Evolutionary conservation across 345 rosid genomes (phyloP).

Genomic region (Capsella bursapastoris): DNA sequence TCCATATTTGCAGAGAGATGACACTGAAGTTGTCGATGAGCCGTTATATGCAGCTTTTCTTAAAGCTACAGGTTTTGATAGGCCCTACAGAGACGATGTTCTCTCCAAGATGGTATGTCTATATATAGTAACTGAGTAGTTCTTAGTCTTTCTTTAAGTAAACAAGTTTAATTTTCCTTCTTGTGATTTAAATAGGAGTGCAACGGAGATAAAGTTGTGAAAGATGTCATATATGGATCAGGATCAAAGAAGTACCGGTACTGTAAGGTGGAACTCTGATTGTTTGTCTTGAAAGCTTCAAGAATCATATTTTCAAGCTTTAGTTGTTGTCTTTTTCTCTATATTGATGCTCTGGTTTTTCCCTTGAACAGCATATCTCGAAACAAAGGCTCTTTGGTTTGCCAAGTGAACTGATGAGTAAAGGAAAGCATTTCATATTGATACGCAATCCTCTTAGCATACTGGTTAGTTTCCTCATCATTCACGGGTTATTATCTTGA

Average conservation of each 20-base stretch:
- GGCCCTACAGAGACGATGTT: constrained; percentile 73
- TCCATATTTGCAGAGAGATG: constrained; percentile 62
- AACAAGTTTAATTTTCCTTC: neutral
- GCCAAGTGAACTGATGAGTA: constrained; percentile 67
- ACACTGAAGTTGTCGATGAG: constrained; percentile 76
- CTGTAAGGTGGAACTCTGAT: constrained; percentile 67
- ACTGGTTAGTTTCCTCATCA: constrained; percentile 53
- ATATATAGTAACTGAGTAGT: neutral
- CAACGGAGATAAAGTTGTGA: constrained; percentile 72
- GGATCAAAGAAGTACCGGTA: constrained; percentile 72
- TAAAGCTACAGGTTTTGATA: constrained; percentile 53
- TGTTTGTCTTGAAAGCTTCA: neutral
- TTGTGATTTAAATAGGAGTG: constrained; percentile 51
- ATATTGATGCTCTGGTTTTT: neutral
- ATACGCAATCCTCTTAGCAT: constrained; percentile 77
- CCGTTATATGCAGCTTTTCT: constrained; percentile 73
- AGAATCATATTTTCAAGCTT: neutral
- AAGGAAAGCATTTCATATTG: constrained; percentile 82
- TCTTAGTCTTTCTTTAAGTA: constrained; percentile 6
- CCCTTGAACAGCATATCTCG: constrained; percentile 61
- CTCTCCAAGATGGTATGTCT: constrained; percentile 61
- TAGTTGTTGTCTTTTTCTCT: constrained; percentile 4
- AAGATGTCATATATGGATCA: constrained; percentile 68
- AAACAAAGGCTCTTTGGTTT: constrained; percentile 68
- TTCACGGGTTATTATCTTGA: neutral